Percentiles rank a stretch among this genome's conserved stretches.
Conservation (phyloP, 345 rosid genomes). For the Leavenworthia alabamica region DNA sequence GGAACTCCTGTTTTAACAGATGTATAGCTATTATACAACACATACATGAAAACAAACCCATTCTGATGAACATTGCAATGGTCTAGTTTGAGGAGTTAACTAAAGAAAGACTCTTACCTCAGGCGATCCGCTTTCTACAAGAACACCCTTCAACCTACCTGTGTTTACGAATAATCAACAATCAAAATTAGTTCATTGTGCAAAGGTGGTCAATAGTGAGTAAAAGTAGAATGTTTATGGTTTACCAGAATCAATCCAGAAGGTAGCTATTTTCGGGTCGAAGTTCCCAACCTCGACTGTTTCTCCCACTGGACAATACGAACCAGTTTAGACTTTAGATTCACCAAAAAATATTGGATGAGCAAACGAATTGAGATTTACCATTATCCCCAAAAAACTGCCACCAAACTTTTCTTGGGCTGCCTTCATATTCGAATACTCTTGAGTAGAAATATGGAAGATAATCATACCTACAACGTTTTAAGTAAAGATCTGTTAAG, state of each 20-base stretch:
- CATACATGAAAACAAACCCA: no score
- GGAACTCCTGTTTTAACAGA: constrained; percentile 63
- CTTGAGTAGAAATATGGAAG: constrained; percentile 90
- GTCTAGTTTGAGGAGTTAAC: neutral
- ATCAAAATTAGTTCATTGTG: neutral
- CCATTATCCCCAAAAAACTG: constrained; percentile 94
- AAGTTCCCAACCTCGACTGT: constrained; percentile 75
- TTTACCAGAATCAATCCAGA: constrained; percentile 92
- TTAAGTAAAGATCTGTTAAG: constrained; percentile 15
- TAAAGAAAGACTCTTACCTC: constrained; percentile 49
- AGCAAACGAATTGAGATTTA: constrained; percentile 18
- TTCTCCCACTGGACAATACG: constrained; percentile 67
- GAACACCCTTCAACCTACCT: constrained; percentile 93
- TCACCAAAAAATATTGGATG: neutral
- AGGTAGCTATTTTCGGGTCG: constrained; percentile 86
- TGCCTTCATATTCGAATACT: constrained; percentile 88
- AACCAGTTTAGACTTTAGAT: constrained; percentile 18
- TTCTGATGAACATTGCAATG: neutral
- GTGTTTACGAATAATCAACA: constrained; percentile 13
- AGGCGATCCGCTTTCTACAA: constrained; percentile 86
- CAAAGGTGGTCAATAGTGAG: neutral
- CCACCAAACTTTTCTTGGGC: constrained; percentile 93
- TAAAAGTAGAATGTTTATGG: neutral
- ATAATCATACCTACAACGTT: constrained; percentile 68
- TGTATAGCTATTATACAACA: no score